Percentiles rank a stretch among this genome's conserved stretches.
Conservation (phyloP, 1,284 basidiomycete genomes). For the Filobasidium uniguttulatum region DNA sequence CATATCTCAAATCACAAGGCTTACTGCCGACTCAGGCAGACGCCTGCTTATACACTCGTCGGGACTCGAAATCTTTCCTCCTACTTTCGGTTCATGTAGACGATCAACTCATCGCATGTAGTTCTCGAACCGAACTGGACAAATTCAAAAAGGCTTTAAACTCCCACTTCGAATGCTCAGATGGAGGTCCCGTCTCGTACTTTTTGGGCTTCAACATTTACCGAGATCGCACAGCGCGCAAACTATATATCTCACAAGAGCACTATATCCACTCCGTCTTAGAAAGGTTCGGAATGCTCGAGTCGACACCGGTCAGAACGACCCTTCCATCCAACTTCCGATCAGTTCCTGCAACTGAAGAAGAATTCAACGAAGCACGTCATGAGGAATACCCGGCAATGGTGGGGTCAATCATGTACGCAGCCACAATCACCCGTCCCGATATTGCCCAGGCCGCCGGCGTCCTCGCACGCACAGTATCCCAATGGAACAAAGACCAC, state of each 20-base stretch:
- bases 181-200: slow-evolving; percentile 22
- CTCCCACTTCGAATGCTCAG: slow-evolving; percentile 17
- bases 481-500: neutral
- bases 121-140: slow-evolving; percentile 16
- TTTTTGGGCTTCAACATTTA: slow-evolving; percentile 24
- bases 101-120: slow-evolving; percentile 10
- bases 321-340: slow-evolving; percentile 12
- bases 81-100: slow-evolving; percentile 5
- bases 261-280: slow-evolving; percentile 17
- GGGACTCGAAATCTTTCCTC: neutral
- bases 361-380: neutral
- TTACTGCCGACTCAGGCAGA: slow-evolving; percentile 29
- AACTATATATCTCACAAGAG: slow-evolving; percentile 17
- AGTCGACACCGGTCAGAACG: neutral
- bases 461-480: neutral
- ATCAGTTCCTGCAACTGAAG: slow-evolving; percentile 6
- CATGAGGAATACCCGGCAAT: slow-evolving; percentile 4
- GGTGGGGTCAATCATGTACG: slow-evolving; percentile 23
- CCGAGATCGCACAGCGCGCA: slow-evolving; percentile 20
- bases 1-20: slow-evolving; percentile 21
- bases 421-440: slow-evolving; percentile 20
- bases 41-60: slow-evolving; percentile 31
- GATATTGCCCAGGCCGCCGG: slow-evolving; percentile 18
- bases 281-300: slow-evolving; percentile 15
- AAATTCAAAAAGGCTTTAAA: slow-evolving; percentile 18